Evolutionary conservation across 331 rosid genomes (phyloP), one percentile per base, ranked within the genome.

Genomic region (Malus hybrid): DNA sequence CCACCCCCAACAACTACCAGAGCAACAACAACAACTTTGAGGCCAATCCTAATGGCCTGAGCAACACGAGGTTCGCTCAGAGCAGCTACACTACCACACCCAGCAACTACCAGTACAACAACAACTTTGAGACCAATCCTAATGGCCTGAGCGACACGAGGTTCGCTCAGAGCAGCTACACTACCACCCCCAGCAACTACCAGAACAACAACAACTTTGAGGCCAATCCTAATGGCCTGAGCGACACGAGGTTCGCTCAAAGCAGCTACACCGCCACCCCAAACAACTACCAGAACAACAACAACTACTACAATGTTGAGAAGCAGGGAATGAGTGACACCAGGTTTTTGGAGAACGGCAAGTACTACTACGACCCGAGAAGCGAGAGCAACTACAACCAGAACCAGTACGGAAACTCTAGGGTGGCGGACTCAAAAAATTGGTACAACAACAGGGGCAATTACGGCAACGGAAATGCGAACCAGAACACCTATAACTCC

Each of bases 331-430:
- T 86, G 90, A 86, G 90, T 34, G 90, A 87, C 78, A 91, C 98
- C 6, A 90, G 98, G 84, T 93, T 72, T 76, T 0, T 91, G 93
- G 92, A 85, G 66, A 83, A 83, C 34, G 98, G 98, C 1, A 93
- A 65, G 78, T 93, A 87, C 86, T 85, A 10, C 34, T 67, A 84
- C 77, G 92, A 91, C 78, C 0, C 78, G 36, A 0, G 50, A 11
- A 46, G 24, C 13, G 93, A 86, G 85, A 83, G 82, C 22, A 77
- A 70, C 33, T 77, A 84, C 66, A 78, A 86, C 42, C 83, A 85
- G 20, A 73, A 84, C 65, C 69, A 71, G 81, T 83, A 90, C 56
- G 76, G 46, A 4, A 85, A 71, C 44, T 82, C 89, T 27, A 74
- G 20, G 59, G 85, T 70, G 68, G 76, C 79, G 27, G 82, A 75